These are phyloP conservation scores for Puya raimondii DNA, from an alignment of 176 grass and related monocot genomes.

Conservation along the genomic window DNA sequence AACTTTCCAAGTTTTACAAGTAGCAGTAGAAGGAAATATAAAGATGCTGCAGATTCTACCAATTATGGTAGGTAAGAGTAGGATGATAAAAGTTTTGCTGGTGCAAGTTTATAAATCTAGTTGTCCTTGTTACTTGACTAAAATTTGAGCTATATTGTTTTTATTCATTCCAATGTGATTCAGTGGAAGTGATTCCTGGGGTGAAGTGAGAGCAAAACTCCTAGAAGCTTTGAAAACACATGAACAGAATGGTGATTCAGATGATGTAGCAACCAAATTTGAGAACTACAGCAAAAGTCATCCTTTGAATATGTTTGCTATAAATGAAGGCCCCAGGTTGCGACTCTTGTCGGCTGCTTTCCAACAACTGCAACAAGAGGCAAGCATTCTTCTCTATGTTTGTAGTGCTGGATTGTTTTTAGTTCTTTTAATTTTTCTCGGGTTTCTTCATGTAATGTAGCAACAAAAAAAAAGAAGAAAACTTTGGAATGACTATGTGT, in stretches of 20 bases:
- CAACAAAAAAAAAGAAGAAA: background rate
- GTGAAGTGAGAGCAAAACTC: slow-evolving; percentile 55
- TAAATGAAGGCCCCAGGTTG: slow-evolving; percentile 65
- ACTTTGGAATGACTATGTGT: background rate
- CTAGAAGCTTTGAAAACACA: slow-evolving; percentile 61
- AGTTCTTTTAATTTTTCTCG: background rate
- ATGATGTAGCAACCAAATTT: slow-evolving; percentile 20
- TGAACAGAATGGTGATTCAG: slow-evolving; percentile 21
- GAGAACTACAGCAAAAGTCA: slow-evolving; percentile 42
- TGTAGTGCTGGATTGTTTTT: background rate
- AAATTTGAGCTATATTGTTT: slow-evolving; percentile 25
- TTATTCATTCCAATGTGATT: slow-evolving; percentile 20
- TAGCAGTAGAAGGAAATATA: slow-evolving; percentile 7
- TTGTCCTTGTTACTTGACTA: background rate
- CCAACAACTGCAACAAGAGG: slow-evolving; percentile 68
- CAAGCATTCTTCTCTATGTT: slow-evolving; percentile 32
- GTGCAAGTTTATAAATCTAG: background rate
- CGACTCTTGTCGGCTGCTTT: slow-evolving; percentile 65
- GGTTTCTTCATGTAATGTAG: background rate
- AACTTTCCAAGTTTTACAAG: slow-evolving; percentile 17
- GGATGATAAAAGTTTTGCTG: slow-evolving; percentile 17
- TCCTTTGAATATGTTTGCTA: slow-evolving; percentile 79
- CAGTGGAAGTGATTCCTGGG: slow-evolving; percentile 36
- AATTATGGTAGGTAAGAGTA: slow-evolving; percentile 96
- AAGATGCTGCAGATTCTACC: slow-evolving; percentile 25